A percentile compares a stretch with the other conserved stretches of the same genome.
phyloP scores from a whole-genome alignment of 2,329 filamentous ascomycete species.

The Aspergillus caelatus region DNA sequence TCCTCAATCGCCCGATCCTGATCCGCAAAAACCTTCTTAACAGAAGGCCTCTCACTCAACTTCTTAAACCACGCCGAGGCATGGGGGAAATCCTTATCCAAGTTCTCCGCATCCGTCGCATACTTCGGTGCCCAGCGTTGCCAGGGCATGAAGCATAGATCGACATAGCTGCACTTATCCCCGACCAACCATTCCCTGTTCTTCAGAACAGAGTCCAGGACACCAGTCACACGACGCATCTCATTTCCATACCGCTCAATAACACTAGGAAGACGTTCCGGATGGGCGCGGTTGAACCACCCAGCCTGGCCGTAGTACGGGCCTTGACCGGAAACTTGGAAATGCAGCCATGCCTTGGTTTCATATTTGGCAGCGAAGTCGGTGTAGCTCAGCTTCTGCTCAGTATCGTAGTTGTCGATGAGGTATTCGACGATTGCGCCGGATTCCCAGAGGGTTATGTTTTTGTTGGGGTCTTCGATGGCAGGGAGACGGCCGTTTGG shows the following conservation, averaged over 20 bases:
- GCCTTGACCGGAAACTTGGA: constrained; percentile 48
- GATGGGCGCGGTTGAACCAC: constrained; percentile 46
- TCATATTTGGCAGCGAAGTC: constrained; percentile 27
- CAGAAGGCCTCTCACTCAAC: background rate
- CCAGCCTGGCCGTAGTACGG: constrained; percentile 50
- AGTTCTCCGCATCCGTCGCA: background rate
- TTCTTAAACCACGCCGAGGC: background rate
- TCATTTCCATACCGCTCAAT: constrained; percentile 49
- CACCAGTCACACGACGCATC: constrained; percentile 44
- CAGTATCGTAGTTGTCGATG: constrained; percentile 45
- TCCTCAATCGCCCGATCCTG: background rate
- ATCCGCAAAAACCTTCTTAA: background rate
- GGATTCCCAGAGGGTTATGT: constrained; percentile 44
- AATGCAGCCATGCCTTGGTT: constrained; percentile 45
- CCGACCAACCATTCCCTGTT: constrained; percentile 44
- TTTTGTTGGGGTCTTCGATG: constrained; percentile 35
- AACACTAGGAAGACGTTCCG: constrained; percentile 44
- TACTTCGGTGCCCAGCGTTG: background rate
- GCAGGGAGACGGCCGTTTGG: constrained; percentile 34
- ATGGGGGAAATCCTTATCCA: background rate
- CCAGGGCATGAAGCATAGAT: constrained; percentile 27
- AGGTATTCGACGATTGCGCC: constrained; percentile 48
- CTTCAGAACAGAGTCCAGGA: constrained; percentile 46
- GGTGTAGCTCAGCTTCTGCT: constrained; percentile 36
- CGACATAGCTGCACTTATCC: constrained; percentile 45